Conservation (phyloP, 2,329 filamentous ascomycete species). For the Cladophialophora carrionii region DNA sequence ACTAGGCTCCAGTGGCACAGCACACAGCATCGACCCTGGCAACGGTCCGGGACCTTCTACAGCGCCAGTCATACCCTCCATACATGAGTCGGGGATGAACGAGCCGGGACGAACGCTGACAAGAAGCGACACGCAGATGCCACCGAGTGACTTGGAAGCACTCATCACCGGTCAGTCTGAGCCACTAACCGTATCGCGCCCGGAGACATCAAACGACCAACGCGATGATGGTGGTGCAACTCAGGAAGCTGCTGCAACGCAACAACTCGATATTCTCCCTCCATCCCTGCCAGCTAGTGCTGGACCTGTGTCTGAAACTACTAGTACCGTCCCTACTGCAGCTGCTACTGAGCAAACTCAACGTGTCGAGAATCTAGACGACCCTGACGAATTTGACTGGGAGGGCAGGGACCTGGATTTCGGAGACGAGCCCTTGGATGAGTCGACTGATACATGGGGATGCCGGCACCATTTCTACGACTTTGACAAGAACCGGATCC, state of each 20-base stretch:
- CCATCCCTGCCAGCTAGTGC: neutral
- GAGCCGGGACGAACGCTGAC: neutral
- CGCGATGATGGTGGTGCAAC: neutral
- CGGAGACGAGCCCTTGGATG: slow-evolving; percentile 35
- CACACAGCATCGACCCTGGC: neutral
- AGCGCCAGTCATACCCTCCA: neutral
- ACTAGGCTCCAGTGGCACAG: neutral
- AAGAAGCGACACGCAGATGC: neutral
- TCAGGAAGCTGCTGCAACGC: neutral
- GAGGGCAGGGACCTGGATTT: slow-evolving; percentile 46
- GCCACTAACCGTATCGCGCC: neutral
- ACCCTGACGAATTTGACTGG: slow-evolving; percentile 36
- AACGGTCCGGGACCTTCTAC: neutral
- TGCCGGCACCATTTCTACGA: slow-evolving; percentile 26
- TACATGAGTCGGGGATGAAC: neutral
- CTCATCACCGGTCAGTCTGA: neutral
- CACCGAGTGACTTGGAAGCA: neutral
- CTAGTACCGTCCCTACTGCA: neutral
- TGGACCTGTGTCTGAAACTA: neutral
- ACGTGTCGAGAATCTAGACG: slow-evolving; percentile 19
- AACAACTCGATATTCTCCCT: neutral
- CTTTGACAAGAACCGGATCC: slow-evolving; percentile 18
- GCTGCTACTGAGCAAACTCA: neutral
- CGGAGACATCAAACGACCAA: neutral
- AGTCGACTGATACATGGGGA: slow-evolving; percentile 30